Evolutionary conservation across 345 rosid genomes (phyloP).

Genomic region (Draba incana): DNA sequence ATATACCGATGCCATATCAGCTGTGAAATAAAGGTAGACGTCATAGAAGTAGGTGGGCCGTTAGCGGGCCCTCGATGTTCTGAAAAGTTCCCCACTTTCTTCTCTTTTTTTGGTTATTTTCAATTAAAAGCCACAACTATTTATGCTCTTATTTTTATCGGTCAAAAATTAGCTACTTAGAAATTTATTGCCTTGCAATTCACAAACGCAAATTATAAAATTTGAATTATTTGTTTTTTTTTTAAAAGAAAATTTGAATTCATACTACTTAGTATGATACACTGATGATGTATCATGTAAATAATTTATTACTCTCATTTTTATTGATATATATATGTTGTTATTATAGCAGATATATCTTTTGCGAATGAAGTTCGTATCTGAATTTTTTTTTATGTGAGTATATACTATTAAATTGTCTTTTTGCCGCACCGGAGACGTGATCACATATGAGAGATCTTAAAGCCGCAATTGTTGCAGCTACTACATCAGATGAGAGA

Average conservation of each 20-base stretch:
- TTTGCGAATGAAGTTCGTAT: neutral
- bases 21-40: slow-evolving; percentile 10
- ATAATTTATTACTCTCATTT: neutral
- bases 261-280: neutral
- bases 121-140: neutral
- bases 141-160: neutral
- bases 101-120: neutral
- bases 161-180: neutral
- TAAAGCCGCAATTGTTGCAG: too few relatives aligned
- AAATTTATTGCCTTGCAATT: neutral
- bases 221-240: too few relatives aligned
- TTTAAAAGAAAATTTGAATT: too few relatives aligned
- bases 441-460: too few relatives aligned
- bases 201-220: neutral
- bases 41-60: slow-evolving; percentile 25
- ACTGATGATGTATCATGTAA: neutral
- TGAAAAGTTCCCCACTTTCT: slow-evolving; percentile 11
- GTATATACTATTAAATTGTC: too few relatives aligned
- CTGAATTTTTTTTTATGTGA: neutral
- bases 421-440: too few relatives aligned
- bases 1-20: slow-evolving; percentile 37
- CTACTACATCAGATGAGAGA: too few relatives aligned
- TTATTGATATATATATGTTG: neutral
- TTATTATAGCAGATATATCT: neutral
- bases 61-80: slow-evolving; percentile 26